Evolutionary conservation across 805 yeast genomes (phyloP).

Genomic region (Candida wancherniae): DNA sequence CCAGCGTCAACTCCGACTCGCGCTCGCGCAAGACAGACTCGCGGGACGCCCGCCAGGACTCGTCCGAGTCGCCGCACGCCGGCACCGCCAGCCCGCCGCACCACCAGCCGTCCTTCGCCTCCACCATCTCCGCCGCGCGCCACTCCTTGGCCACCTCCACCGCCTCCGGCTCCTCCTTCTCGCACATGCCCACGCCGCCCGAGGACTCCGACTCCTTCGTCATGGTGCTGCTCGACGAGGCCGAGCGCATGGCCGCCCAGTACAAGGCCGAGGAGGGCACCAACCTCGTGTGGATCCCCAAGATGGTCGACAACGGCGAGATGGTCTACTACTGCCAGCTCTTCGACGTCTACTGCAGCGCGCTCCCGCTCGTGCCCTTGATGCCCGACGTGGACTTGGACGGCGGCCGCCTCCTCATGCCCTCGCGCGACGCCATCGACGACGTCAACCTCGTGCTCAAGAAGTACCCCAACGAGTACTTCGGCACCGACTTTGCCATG

Average conservation of each 20-base stretch:
- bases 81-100: not conserved
- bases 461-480: conserved; percentile 6
- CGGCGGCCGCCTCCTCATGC: conserved; percentile 21
- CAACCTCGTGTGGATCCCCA: conserved; percentile 54
- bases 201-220: conserved; percentile 8
- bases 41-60: too few species aligned
- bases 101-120: conserved; percentile 12
- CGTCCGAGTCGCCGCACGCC: conserved; percentile 1
- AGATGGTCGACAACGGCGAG: conserved; percentile 50
- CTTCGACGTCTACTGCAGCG: conserved; percentile 53
- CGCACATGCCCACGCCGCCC: conserved; percentile 12
- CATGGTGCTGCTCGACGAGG: conserved; percentile 23
- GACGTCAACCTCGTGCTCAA: conserved; percentile 17
- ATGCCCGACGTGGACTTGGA: conserved; percentile 18
- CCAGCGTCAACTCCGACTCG: conserved; percentile 21
- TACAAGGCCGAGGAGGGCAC: conserved; percentile 17
- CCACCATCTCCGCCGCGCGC: conserved; percentile 8
- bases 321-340: conserved; percentile 57
- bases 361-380: conserved; percentile 45
- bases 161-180: conserved; percentile 4
- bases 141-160: conserved; percentile 4
- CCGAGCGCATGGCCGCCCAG: conserved; percentile 24
- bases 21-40: conserved; percentile 1
- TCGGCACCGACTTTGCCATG: conserved; percentile 1
- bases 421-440: conserved; percentile 20